phyloP scores from a whole-genome alignment of 2,329 filamentous ascomycete genomes.

The Ophiostoma pallidulum region DNA sequence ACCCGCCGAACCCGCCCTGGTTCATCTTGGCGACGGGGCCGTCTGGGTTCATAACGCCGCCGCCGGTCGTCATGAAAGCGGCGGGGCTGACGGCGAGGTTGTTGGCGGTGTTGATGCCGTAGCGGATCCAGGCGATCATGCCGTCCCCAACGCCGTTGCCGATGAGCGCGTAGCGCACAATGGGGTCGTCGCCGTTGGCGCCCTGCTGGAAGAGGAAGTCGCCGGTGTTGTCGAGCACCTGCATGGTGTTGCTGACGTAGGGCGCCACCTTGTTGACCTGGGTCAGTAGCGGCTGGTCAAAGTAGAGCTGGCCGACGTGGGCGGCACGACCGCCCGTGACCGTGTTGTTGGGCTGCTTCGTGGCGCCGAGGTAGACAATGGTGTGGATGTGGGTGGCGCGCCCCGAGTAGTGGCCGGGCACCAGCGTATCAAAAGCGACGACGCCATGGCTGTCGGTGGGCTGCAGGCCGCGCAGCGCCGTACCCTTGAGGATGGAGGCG shows the following conservation, averaged over 20 bases:
- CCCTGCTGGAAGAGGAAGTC: slow-evolving; percentile 40
- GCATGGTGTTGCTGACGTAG: slow-evolving; percentile 33
- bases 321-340: slow-evolving; percentile 38
- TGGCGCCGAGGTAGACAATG: slow-evolving; percentile 24
- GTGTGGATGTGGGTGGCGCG: slow-evolving; percentile 31
- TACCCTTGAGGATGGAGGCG: slow-evolving; percentile 30
- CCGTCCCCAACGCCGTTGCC: slow-evolving; percentile 43
- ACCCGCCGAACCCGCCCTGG: slow-evolving; percentile 8
- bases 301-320: slow-evolving; percentile 53
- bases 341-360: slow-evolving; percentile 40
- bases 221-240: slow-evolving; percentile 39
- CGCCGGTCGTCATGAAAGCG: slow-evolving; percentile 12
- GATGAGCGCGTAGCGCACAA: slow-evolving; percentile 48
- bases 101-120: slow-evolving; percentile 34
- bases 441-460: slow-evolving; percentile 32
- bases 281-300: slow-evolving; percentile 44
- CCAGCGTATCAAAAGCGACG: slow-evolving; percentile 31
- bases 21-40: slow-evolving; percentile 11
- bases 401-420: slow-evolving; percentile 36
- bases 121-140: slow-evolving; percentile 43
- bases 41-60: slow-evolving; percentile 15
- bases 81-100: slow-evolving; percentile 13
- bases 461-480: slow-evolving; percentile 36
- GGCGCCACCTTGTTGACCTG: slow-evolving; percentile 38
- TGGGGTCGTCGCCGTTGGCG: slow-evolving; percentile 42